Conservation (phyloP, 2,329 filamentous ascomycete genomes). For the Diplodia seriata region DNA sequence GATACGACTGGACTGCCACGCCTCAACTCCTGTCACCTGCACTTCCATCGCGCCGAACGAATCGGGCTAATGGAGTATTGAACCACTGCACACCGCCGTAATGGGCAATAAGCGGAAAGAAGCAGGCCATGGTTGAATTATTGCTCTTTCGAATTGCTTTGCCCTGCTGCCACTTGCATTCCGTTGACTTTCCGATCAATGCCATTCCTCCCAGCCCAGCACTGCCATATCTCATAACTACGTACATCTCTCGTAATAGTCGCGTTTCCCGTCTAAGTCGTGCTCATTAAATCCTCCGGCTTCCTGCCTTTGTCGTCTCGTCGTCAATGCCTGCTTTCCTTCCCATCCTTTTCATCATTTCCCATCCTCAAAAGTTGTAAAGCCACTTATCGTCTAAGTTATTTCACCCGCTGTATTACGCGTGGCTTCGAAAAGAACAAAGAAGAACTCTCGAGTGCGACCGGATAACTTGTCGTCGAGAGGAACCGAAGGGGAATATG, state of each 20-base stretch:
- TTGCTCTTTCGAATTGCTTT: background rate
- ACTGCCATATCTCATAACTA: slow-evolving; percentile 2
- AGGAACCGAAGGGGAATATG: slow-evolving; percentile 4
- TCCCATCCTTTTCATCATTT: background rate
- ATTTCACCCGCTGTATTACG: slow-evolving; percentile 17
- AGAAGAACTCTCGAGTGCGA: slow-evolving; percentile 7
- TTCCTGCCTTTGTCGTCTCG: slow-evolving; percentile 14
- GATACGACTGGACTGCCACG: background rate
- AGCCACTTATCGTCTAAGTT: slow-evolving; percentile 5
- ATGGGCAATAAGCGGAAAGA: background rate
- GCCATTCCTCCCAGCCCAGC: background rate
- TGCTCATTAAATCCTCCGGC: slow-evolving; percentile 17
- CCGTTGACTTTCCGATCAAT: background rate
- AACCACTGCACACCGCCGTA: background rate
- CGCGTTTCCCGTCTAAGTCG: slow-evolving; percentile 5
- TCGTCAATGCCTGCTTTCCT: slow-evolving; percentile 19
- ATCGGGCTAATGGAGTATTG: slow-evolving; percentile 6
- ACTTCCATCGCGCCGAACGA: background rate
- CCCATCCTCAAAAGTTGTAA: background rate
- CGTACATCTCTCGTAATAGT: slow-evolving; percentile 8
- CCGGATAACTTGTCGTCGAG: background rate
- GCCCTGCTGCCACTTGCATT: background rate
- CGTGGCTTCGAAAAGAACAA: slow-evolving; percentile 6
- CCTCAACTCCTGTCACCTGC: background rate
- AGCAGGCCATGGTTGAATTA: background rate